These are phyloP conservation scores for Cystobasidiopsis lactophilus DNA, from an alignment of 768 basidiomycete species.

Conservation along the genomic window DNA sequence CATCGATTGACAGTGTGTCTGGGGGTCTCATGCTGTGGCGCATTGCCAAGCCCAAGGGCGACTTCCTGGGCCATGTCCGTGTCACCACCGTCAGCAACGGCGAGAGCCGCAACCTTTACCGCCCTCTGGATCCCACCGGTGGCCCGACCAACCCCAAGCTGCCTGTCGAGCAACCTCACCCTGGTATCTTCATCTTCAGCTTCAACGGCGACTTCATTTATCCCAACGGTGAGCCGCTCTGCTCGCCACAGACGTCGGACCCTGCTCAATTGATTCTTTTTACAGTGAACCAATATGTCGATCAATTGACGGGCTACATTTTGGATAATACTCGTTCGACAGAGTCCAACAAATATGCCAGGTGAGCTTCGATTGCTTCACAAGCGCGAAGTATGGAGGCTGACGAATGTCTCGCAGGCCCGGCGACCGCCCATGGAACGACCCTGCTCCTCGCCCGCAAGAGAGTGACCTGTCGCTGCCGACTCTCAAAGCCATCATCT, in stretches of 20 bases:
- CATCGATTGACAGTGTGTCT: no score
- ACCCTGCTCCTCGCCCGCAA: conserved; percentile 23
- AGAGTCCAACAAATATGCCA: conserved; percentile 43
- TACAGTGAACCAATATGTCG: conserved; percentile 34
- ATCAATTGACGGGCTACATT: conserved; percentile 55
- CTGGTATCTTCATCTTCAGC: conserved; percentile 76
- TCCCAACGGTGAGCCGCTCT: conserved; percentile 48
- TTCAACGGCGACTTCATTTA: conserved; percentile 77
- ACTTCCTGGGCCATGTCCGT: conserved; percentile 70
- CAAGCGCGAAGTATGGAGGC: no score
- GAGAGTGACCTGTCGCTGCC: conserved; percentile 34
- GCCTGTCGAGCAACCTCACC: conserved; percentile 51
- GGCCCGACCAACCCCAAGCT: conserved; percentile 42
- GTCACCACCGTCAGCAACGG: conserved; percentile 29
- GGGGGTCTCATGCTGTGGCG: not conserved
- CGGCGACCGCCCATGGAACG: conserved; percentile 81
- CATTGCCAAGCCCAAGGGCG: conserved; percentile 39
- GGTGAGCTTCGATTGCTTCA: no score
- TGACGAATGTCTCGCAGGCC: no score
- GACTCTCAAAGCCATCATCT: conserved; percentile 55
- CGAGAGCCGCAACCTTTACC: conserved; percentile 49
- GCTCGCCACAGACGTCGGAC: conserved; percentile 15
- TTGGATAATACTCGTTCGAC: conserved; percentile 55
- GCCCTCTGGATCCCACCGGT: conserved; percentile 38
- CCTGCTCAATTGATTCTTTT: conserved; percentile 20